phyloP scores from a whole-genome alignment of 1,284 basidiomycete genomes.

The Trichosporon asahii region DNA sequence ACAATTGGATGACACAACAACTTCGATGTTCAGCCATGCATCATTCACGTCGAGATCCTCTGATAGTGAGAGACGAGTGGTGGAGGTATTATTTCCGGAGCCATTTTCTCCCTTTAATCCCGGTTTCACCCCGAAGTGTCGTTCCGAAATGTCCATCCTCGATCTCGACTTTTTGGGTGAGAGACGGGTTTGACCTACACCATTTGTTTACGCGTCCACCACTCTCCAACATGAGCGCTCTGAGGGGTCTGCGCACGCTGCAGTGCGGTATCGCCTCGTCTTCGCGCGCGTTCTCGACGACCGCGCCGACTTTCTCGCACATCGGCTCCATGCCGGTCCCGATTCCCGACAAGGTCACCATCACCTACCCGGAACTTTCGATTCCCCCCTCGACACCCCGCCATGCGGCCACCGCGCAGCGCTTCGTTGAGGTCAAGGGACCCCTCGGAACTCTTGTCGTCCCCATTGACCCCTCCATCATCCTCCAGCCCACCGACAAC shows the following conservation, averaged over 20 bases:
- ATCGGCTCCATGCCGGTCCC: constrained; percentile 76
- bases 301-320: constrained; percentile 54
- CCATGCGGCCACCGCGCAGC: constrained; percentile 26
- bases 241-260: constrained; percentile 7
- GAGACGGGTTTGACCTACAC: neutral
- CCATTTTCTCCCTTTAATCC: constrained; percentile 21
- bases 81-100: constrained; percentile 9
- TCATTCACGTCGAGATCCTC: neutral
- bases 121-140: neutral
- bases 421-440: constrained; percentile 59
- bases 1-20: neutral
- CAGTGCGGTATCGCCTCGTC: constrained; percentile 4
- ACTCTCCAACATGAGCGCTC: constrained; percentile 3
- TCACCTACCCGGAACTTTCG: constrained; percentile 52
- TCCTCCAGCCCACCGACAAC: constrained; percentile 39
- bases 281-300: constrained; percentile 34
- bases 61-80: neutral
- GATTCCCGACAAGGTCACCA: constrained; percentile 63
- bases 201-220: neutral
- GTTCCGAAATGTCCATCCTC: constrained; percentile 12
- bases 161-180: neutral
- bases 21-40: neutral
- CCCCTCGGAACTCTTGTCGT: constrained; percentile 71
- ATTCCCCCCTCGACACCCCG: constrained; percentile 34
- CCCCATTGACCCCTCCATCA: constrained; percentile 64